phyloP scores from a whole-genome alignment of 1,284 basidiomycete genomes.

The Taiwanofungus camphoratus region DNA sequence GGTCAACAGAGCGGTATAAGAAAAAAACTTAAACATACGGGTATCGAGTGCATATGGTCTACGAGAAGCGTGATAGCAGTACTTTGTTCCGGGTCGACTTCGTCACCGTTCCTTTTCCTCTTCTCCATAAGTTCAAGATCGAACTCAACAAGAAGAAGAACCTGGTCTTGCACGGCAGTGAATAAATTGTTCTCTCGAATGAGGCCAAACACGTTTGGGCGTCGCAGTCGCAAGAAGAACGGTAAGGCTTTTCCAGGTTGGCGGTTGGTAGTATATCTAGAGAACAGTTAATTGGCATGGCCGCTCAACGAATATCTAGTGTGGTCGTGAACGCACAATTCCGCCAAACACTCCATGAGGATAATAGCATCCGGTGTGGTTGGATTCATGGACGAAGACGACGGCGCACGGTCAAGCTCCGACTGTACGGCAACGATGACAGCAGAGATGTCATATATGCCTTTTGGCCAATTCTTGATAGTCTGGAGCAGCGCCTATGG shows the following conservation, averaged over 20 bases:
- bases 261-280: constrained; percentile 76
- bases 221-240: constrained; percentile 81
- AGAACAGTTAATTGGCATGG: constrained; percentile 1
- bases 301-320: not conserved
- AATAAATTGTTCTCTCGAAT: constrained; percentile 94
- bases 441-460: constrained; percentile 84
- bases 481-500: constrained; percentile 68
- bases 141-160: constrained; percentile 87
- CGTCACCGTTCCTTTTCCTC: constrained; percentile 38
- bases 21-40: constrained; percentile 45
- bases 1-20: not conserved
- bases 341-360: constrained; percentile 90
- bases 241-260: constrained; percentile 93
- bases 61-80: constrained; percentile 86
- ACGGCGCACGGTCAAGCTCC: constrained; percentile 65
- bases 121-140: constrained; percentile 82
- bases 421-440: constrained; percentile 87
- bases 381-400: constrained; percentile 36
- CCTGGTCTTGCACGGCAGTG: constrained; percentile 92
- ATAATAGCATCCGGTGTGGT: constrained; percentile 41
- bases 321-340: constrained; percentile 54
- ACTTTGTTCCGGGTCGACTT: constrained; percentile 38
- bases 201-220: constrained; percentile 90
- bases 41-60: constrained; percentile 94
- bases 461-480: constrained; percentile 84